Percentiles rank a stretch among this genome's conserved stretches.
These are phyloP conservation scores for Arabidopsis lyrata DNA, from an alignment of 441 rosid species.

Conservation along the genomic window DNA sequence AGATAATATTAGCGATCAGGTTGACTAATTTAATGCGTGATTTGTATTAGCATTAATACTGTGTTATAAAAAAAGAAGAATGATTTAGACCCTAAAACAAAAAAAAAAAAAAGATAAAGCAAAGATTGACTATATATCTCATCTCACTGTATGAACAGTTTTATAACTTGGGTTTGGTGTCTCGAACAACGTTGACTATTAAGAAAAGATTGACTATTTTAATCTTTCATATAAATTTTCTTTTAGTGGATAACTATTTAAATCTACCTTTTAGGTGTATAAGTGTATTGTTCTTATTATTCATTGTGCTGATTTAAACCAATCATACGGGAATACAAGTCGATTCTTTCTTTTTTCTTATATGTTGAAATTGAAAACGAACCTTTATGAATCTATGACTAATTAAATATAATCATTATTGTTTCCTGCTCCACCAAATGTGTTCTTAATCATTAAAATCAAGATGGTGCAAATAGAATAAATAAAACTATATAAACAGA, in stretches of 20 bases:
- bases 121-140: slow-evolving; percentile 10
- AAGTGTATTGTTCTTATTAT: not conserved
- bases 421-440: slow-evolving; percentile 9
- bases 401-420: slow-evolving; percentile 15
- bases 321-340: not conserved
- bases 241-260: not conserved
- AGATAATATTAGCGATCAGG: not conserved
- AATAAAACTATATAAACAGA: not conserved
- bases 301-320: not conserved
- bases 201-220: not conserved
- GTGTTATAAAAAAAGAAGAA: not conserved
- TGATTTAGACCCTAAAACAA: not conserved
- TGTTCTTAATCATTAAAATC: slow-evolving; percentile 3
- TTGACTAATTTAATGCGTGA: slow-evolving; percentile 6
- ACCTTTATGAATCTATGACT: not conserved
- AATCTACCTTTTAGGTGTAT: not conserved
- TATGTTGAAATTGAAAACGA: slow-evolving; percentile 15
- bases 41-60: not conserved
- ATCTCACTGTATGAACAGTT: slow-evolving; percentile 16
- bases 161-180: slow-evolving; percentile 15
- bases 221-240: not conserved
- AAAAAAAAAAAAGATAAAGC: not conserved
- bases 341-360: not conserved
- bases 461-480: not conserved
- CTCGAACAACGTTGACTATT: slow-evolving; percentile 24